Evolutionary conservation across 2,329 filamentous ascomycete species (phyloP).

Genomic region (Arachnopeziza araneosa): DNA sequence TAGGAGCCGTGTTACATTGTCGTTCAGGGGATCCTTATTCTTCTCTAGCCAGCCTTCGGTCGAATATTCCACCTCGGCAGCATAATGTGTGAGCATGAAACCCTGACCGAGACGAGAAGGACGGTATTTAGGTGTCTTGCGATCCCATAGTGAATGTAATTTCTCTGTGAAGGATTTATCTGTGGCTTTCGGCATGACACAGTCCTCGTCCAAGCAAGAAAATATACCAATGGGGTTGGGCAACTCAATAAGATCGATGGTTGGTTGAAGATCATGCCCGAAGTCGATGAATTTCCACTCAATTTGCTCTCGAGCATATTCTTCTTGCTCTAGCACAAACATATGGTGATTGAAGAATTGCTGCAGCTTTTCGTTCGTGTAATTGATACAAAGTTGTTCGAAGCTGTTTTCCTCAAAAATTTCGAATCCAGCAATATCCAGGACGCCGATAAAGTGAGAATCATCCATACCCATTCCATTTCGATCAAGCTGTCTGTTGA

Average conservation of each 20-base stretch:
- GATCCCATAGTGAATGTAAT: conserved; percentile 93
- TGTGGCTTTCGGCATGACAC: conserved; percentile 97
- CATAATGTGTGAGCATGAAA: conserved; percentile 95
- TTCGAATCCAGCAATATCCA: conserved; percentile 98
- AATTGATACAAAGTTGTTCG: conserved; percentile 98
- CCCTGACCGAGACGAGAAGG: conserved; percentile 83
- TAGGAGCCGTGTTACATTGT: conserved; percentile 88
- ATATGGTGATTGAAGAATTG: conserved; percentile 99
- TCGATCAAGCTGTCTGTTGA: conserved; percentile 89
- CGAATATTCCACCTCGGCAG: conserved; percentile 94
- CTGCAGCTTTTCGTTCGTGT: conserved; percentile 98
- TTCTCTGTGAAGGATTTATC: conserved; percentile 98
- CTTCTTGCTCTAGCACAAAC: conserved; percentile 98
- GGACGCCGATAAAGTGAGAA: conserved; percentile 91
- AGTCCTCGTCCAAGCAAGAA: conserved; percentile 95
- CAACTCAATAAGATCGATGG: conserved; percentile 93
- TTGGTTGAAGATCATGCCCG: conserved; percentile 91
- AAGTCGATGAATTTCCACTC: conserved; percentile 99
- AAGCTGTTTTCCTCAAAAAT: conserved; percentile 99
- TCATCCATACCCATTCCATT: conserved; percentile 78
- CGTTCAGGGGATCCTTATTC: conserved; percentile 97
- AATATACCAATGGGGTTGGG: conserved; percentile 98
- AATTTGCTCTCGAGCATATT: conserved; percentile 95
- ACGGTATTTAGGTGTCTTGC: conserved; percentile 90
- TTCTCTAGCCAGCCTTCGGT: conserved; percentile 96